Conservation (phyloP, 169 alveolate species). For the Cryptosporidium meleagridis region DNA sequence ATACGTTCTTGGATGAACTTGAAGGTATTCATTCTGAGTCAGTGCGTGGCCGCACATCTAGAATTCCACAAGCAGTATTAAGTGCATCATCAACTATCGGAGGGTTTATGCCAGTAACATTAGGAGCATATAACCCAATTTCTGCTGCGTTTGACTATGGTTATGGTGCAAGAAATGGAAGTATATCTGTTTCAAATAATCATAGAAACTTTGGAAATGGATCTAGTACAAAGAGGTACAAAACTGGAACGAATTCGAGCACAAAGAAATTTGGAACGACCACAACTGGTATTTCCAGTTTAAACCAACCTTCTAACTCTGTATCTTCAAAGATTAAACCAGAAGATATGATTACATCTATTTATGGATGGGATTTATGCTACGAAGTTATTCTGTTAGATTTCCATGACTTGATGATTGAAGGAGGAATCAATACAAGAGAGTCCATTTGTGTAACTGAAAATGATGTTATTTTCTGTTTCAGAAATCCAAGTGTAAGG, state of each 20-base stretch:
- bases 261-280: conserved; percentile 42
- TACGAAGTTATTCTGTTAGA: conserved; percentile 62
- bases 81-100: conserved; percentile 69
- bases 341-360: conserved; percentile 63
- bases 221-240: conserved; percentile 40
- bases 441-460: conserved; percentile 68
- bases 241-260: conserved; percentile 23
- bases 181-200: conserved; percentile 30
- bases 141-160: conserved; percentile 74
- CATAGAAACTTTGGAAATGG: conserved; percentile 25
- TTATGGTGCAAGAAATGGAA: conserved; percentile 27
- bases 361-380: conserved; percentile 72
- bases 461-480: conserved; percentile 67
- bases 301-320: conserved; percentile 18
- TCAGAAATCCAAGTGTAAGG: conserved; percentile 67
- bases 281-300: background rate
- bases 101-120: conserved; percentile 73
- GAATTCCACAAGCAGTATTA: conserved; percentile 72
- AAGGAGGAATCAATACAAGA: conserved; percentile 57
- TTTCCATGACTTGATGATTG: conserved; percentile 74
- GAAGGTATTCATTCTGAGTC: conserved; percentile 66
- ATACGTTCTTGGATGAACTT: conserved; percentile 67
- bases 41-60: conserved; percentile 54
- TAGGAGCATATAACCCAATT: conserved; percentile 74
- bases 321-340: conserved; percentile 72